These are phyloP conservation scores for Yarrowia sp. DNA, from an alignment of 805 yeast genomes.

Conservation along the genomic window DNA sequence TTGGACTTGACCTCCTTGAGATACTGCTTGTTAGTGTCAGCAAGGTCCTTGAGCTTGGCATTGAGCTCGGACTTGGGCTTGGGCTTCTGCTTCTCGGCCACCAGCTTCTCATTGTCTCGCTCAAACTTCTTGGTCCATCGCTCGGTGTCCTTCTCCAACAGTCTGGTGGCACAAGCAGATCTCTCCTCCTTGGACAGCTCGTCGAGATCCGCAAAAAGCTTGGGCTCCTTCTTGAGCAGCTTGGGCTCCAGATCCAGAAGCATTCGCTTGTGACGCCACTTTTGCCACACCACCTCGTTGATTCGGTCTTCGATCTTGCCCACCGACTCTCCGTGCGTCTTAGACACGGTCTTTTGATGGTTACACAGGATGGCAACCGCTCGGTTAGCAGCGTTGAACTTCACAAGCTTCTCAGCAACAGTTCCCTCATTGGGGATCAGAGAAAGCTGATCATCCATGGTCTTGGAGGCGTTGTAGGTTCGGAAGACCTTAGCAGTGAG, in stretches of 20 bases:
- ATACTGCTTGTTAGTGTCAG: slow-evolving; percentile 43
- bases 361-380: slow-evolving; percentile 94
- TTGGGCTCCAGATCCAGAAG: slow-evolving; percentile 61
- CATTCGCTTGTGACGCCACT: slow-evolving; percentile 67
- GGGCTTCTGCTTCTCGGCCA: slow-evolving; percentile 52
- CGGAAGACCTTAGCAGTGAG: slow-evolving; percentile 95
- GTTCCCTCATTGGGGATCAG: slow-evolving; percentile 82
- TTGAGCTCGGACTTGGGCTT: slow-evolving; percentile 55
- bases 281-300: slow-evolving; percentile 81
- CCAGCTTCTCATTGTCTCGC: slow-evolving; percentile 73
- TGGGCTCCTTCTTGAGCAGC: slow-evolving; percentile 48
- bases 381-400: slow-evolving; percentile 91
- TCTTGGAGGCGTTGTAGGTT: slow-evolving; percentile 93
- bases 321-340: slow-evolving; percentile 76
- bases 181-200: slow-evolving; percentile 66
- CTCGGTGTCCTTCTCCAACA: slow-evolving; percentile 64
- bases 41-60: slow-evolving; percentile 52
- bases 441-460: slow-evolving; percentile 93
- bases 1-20: slow-evolving; percentile 57
- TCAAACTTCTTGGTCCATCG: slow-evolving; percentile 60
- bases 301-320: slow-evolving; percentile 74
- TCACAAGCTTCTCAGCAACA: slow-evolving; percentile 79
- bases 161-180: slow-evolving; percentile 51
- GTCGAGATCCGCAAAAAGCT: slow-evolving; percentile 64
- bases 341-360: slow-evolving; percentile 90